These are phyloP conservation scores for Ascochyta rabiei DNA, from an alignment of 2,329 filamentous ascomycete species.

Conservation along the genomic window DNA sequence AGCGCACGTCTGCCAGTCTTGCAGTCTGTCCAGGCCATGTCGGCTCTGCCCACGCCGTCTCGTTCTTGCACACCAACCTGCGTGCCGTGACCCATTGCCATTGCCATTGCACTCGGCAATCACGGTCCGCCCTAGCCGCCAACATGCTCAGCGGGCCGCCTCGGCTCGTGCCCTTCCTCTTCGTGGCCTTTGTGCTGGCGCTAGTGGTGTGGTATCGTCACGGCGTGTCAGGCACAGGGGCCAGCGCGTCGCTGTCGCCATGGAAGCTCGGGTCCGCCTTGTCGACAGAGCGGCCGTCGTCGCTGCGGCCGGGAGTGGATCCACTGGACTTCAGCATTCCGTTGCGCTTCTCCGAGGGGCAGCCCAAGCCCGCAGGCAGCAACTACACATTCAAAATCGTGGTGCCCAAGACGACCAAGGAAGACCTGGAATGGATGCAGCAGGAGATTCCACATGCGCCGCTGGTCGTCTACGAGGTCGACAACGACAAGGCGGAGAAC, in stretches of 20 bases:
- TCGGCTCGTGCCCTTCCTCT: conserved; percentile 38
- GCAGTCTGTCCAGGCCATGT: conserved; percentile 1
- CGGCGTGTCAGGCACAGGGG: conserved; percentile 13
- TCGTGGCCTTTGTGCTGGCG: conserved; percentile 31
- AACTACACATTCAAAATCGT: conserved; percentile 47
- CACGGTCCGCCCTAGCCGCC: conserved; percentile 17
- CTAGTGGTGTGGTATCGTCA: conserved; percentile 43
- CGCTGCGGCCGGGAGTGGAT: conserved; percentile 28
- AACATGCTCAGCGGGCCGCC: conserved; percentile 47
- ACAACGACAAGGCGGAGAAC: conserved; percentile 56
- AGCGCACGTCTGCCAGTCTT: conserved; percentile 3
- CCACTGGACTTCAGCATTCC: conserved; percentile 46
- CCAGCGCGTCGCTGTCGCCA: conserved; percentile 17
- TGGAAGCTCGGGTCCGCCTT: conserved; percentile 22
- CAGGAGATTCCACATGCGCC: conserved; percentile 42
- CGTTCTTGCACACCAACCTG: conserved; percentile 1
- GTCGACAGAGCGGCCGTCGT: conserved; percentile 10
- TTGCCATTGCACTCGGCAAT: conserved; percentile 6
- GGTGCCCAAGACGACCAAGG: conserved; percentile 47
- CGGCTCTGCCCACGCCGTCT: background rate
- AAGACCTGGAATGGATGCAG: conserved; percentile 46
- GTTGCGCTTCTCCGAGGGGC: conserved; percentile 39
- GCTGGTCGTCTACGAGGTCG: conserved; percentile 58
- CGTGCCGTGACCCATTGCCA: conserved; percentile 10
- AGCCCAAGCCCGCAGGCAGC: conserved; percentile 39